Base-by-base conservation (phyloP, 257 asterid species). In the Prunella vulgaris region DNA sequence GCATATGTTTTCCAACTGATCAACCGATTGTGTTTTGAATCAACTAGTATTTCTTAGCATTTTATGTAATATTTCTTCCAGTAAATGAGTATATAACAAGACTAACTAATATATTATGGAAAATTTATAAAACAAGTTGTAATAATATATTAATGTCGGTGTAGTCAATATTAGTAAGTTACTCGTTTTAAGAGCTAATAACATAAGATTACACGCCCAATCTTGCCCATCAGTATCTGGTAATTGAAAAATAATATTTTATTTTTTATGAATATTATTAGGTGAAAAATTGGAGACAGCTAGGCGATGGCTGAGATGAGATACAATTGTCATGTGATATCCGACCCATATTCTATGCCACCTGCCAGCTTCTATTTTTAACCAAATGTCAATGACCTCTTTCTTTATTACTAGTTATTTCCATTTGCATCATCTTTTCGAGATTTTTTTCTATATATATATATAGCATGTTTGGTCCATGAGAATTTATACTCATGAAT, bases 361-460 rank as follows among this genome's bases (percentile, higher is more conserved):
- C 52, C 74, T 77, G 84, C 76, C 82, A 79, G 77, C 81, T 74
- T 68, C 53, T 25, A 27, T 28, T 44, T 46, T 71, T 74, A 64
- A 71, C 74, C 77, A 68, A 62, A 75, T 73, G 10, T 60, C 77
- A 59, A 69, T 75, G 79, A 78, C 79, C 69, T 69, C 64, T 63
- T 32, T 62, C 32, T 24, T 72, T 21, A 25, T 13, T 17, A 42
- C 10, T 35, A 25, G 2, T 40, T 60, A 10, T 70, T 54, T 60
- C 35, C 32, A 64, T 69, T 70, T 42, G 64, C 67, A 18, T 66
- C 32, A 25, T 64, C 38, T 54, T 60, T 27, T 27, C 24, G 21
- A 40, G 64, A 52, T 52, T 33, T n/a, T n/a, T n/a, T n/a, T n/a
- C n/a, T n/a, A n/a, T n/a, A n/a, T n/a, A n/a, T n/a, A n/a, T n/a